Percentiles rank a stretch among this genome's conserved stretches.
phyloP scores from a whole-genome alignment of 2,329 filamentous ascomycete species.

The Aspergillus vadensis region DNA sequence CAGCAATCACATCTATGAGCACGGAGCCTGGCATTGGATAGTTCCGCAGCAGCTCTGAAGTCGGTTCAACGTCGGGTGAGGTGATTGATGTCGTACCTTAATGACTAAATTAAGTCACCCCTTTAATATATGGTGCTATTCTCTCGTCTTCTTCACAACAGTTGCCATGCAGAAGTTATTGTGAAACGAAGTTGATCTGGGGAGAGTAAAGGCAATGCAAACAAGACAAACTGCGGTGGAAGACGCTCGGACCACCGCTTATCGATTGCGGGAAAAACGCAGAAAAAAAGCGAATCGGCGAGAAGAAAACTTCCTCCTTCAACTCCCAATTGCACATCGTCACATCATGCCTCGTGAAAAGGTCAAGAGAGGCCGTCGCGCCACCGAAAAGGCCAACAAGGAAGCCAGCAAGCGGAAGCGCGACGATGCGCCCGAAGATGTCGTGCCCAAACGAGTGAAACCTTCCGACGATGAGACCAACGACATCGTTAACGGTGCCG shows the following conservation, averaged over 20 bases:
- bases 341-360: conserved; percentile 48
- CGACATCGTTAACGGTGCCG: conserved; percentile 26
- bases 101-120: too few species aligned
- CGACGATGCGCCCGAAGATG: conserved; percentile 37
- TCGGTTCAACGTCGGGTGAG: too few species aligned
- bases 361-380: conserved; percentile 50
- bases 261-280: conserved; percentile 27
- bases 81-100: too few species aligned
- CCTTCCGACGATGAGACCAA: conserved; percentile 28
- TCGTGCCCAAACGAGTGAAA: conserved; percentile 44
- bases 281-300: conserved; percentile 3
- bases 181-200: background rate
- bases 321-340: too few species aligned
- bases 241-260: conserved; percentile 42
- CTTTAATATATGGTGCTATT: background rate
- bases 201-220: conserved; percentile 40
- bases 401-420: conserved; percentile 40
- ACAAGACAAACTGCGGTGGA: conserved; percentile 32
- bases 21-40: too few species aligned
- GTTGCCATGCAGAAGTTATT: too few species aligned
- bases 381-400: conserved; percentile 44
- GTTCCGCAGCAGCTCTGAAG: too few species aligned
- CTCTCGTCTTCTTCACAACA: background rate
- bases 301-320: too few species aligned
- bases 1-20: too few species aligned